These are phyloP conservation scores for Vitellaria paradoxa DNA, from an alignment of 179 eudicot genomes.

Conservation along the genomic window DNA sequence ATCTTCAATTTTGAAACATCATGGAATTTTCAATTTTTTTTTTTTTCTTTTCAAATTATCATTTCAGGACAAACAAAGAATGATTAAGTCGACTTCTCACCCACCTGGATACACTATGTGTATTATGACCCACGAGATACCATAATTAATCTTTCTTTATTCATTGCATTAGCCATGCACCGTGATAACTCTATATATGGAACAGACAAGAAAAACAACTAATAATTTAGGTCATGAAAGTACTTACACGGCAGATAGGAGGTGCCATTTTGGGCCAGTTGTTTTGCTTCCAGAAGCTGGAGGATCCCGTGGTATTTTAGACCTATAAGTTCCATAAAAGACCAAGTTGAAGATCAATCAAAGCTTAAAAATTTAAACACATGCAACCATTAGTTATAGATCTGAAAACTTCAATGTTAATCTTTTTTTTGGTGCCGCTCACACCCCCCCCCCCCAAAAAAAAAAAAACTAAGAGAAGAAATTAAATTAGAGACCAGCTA, in stretches of 20 bases:
- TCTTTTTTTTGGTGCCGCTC: no score
- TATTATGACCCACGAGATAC: no score
- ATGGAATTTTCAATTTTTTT: background rate
- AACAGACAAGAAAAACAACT: background rate
- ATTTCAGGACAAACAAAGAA: background rate
- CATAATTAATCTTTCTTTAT: background rate
- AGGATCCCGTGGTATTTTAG: conserved; percentile 36
- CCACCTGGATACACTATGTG: no score
- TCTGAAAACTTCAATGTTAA: background rate
- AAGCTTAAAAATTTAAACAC: background rate
- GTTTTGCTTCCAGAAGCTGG: conserved; percentile 43
- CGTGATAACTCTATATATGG: background rate
- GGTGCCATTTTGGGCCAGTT: conserved; percentile 53
- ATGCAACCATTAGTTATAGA: background rate
- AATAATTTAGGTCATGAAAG: background rate
- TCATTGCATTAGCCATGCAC: background rate
- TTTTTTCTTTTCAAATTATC: background rate
- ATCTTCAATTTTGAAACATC: background rate
- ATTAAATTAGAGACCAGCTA: conserved; percentile 13
- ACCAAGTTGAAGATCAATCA: background rate
- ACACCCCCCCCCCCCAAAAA: no score
- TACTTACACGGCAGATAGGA: conserved; percentile 61
- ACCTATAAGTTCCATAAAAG: conserved; percentile 24
- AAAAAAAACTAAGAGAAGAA: background rate
- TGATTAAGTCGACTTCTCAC: background rate